phyloP scores from a whole-genome alignment of 192 early-diverging fungal species.

The Backusella tuberculispora region DNA sequence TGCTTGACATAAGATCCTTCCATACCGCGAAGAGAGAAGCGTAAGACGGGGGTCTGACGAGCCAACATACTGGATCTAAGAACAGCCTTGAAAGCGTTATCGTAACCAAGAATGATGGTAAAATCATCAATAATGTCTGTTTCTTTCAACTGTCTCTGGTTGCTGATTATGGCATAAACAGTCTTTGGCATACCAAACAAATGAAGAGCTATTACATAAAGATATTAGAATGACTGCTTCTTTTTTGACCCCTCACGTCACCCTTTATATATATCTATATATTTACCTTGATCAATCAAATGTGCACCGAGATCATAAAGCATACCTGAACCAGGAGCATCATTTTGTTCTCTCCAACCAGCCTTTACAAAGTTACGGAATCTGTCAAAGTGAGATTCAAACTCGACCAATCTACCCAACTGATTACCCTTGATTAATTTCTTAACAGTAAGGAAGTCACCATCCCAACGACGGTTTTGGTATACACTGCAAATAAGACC shows the following conservation, averaged over 20 bases:
- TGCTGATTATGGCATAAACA: conserved; percentile 61
- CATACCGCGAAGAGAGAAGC: conserved; percentile 71
- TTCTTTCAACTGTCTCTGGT: conserved; percentile 64
- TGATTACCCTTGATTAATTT: conserved; percentile 55
- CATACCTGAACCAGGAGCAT: conserved; percentile 68
- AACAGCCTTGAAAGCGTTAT: conserved; percentile 60
- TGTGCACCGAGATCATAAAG: conserved; percentile 74
- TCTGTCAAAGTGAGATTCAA: conserved; percentile 76
- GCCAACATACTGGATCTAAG: conserved; percentile 73
- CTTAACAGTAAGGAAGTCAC: conserved; percentile 78
- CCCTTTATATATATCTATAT: neutral
- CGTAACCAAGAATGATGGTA: conserved; percentile 63
- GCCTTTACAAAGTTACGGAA: conserved; percentile 71
- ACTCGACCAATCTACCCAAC: conserved; percentile 70
- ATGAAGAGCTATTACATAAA: conserved; percentile 50
- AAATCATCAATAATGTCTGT: conserved; percentile 66
- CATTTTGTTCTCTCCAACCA: conserved; percentile 70
- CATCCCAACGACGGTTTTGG: conserved; percentile 84
- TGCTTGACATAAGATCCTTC: conserved; percentile 69
- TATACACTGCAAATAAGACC: conserved; percentile 68
- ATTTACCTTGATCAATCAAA: conserved; percentile 66
- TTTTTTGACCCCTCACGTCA: neutral
- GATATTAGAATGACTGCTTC: neutral
- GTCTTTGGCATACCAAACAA: conserved; percentile 71
- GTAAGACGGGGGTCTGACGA: conserved; percentile 55